Evolutionary conservation across 176 grass and related monocot species (phyloP), one percentile per base, ranked within the genome.

Genomic region (Rhipidocladum racemiflorum): DNA sequence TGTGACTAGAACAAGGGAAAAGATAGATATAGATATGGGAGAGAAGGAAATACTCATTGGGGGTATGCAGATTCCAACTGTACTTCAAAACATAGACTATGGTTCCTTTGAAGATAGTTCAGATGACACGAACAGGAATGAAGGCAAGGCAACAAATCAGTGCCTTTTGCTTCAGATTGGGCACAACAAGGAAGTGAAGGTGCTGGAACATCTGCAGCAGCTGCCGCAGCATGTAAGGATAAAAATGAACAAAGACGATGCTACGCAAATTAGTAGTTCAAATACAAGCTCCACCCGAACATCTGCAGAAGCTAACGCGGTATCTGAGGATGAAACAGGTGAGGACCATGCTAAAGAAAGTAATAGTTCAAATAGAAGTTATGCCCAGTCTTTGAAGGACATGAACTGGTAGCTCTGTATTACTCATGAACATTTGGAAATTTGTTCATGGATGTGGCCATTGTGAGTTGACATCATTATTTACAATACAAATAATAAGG

Each of bases 21-120:
- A 89, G 57, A 76, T 89, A 80, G 92, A 87, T 70, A 51, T 61
- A 68, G 81, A 85, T 17, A 60, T 14, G 21, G 69, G 30, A 29
- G 82, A 42, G 4, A 85, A 90, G 61, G 66, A 74, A 63, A 60
- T 76, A 29, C 35, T 81, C 18, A 39, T 88, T 30, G 74, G 76
- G 23, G 85, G 88, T 23, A 39, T 87, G 70, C 77, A 81, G 35
- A 87, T 94, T 48, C 89, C 89, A 80, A 90, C 48, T 55, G 85
- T 89, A 17, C 78, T 94, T 25, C 89, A 85, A 78, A 87, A 91
- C 62, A 63, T 94, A 87, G 92, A 94, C 55, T 94, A 94, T 32
- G 83, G 87, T 54, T 77, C 84, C 68, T 85, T 81, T 24, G 87
- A 90, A 49, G 87, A 91, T 55, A 80, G 28, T 74, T 68, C 39